Conservation (phyloP, 176 grass and related monocot species). For the Eremochloa ophiuroides region DNA sequence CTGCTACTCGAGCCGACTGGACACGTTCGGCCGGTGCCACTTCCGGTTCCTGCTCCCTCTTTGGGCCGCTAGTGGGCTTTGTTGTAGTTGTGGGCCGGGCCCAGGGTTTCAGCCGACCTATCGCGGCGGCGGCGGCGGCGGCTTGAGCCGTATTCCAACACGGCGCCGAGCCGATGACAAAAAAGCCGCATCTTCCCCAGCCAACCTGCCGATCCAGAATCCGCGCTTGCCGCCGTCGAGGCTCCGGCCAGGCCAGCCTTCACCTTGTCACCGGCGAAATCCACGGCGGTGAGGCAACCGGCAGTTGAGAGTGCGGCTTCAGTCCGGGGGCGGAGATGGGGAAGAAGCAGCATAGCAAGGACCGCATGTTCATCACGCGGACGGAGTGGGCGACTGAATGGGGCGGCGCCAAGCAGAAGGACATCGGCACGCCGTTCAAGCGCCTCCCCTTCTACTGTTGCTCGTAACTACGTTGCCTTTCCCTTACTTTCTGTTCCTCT, state of each 20-base stretch:
- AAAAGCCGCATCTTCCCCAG: not conserved
- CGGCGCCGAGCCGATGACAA: not conserved
- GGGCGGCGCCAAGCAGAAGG: constrained; percentile 93
- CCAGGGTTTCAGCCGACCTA: constrained; percentile 7
- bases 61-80: not conserved
- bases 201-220: too few species aligned
- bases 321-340: constrained; percentile 52
- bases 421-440: constrained; percentile 64
- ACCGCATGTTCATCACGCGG: constrained; percentile 93
- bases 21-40: not conserved
- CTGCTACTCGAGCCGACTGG: not conserved
- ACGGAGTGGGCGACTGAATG: constrained; percentile 98
- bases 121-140: not conserved
- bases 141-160: constrained; percentile 19
- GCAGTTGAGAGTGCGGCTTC: not conserved
- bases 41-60: not conserved
- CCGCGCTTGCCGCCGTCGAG: constrained; percentile 18
- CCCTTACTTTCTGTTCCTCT: not conserved
- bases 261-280: constrained; percentile 28
- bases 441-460: constrained; percentile 97
- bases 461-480: constrained; percentile 45
- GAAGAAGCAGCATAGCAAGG: constrained; percentile 99
- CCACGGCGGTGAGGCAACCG: not conserved
- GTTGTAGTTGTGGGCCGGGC: not conserved
- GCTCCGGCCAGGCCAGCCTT: not conserved